Conservation (phyloP, 1,139 yeast species). For the Yamadazyma blattariae region DNA sequence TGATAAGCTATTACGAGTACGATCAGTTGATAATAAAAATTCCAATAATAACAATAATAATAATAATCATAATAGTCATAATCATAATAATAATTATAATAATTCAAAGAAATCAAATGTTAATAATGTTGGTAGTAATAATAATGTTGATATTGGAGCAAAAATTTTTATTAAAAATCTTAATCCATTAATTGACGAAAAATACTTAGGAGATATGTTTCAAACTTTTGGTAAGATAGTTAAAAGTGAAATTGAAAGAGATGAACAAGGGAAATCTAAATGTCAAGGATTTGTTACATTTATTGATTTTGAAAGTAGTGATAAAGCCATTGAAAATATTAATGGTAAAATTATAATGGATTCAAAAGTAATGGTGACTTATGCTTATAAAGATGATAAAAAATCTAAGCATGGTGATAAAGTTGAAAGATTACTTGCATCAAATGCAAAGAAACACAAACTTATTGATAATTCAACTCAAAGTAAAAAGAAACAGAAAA, state of each 20-base stretch:
- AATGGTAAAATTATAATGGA: slow-evolving; percentile 71
- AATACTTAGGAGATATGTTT: slow-evolving; percentile 58
- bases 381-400: slow-evolving; percentile 67
- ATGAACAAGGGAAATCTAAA: slow-evolving; percentile 48
- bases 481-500: slow-evolving; percentile 1
- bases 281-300: slow-evolving; percentile 64
- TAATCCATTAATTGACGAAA: slow-evolving; percentile 66
- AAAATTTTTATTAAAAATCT: slow-evolving; percentile 71
- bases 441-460: slow-evolving; percentile 51
- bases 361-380: slow-evolving; percentile 55
- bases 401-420: slow-evolving; percentile 70
- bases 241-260: slow-evolving; percentile 46
- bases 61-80: slow-evolving; percentile 5
- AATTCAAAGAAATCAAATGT: too few species aligned
- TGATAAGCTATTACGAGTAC: slow-evolving; percentile 61
- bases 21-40: slow-evolving; percentile 10
- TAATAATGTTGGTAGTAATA: neutral
- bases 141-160: slow-evolving; percentile 60
- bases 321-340: slow-evolving; percentile 68
- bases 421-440: slow-evolving; percentile 71
- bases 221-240: slow-evolving; percentile 65
- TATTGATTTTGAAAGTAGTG: slow-evolving; percentile 67
- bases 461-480: slow-evolving; percentile 1
- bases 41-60: neutral
- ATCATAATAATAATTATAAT: neutral